These are phyloP conservation scores for Aspergillus nidulans DNA, from an alignment of 495 filamentous ascomycete genomes.

Conservation along the genomic window DNA sequence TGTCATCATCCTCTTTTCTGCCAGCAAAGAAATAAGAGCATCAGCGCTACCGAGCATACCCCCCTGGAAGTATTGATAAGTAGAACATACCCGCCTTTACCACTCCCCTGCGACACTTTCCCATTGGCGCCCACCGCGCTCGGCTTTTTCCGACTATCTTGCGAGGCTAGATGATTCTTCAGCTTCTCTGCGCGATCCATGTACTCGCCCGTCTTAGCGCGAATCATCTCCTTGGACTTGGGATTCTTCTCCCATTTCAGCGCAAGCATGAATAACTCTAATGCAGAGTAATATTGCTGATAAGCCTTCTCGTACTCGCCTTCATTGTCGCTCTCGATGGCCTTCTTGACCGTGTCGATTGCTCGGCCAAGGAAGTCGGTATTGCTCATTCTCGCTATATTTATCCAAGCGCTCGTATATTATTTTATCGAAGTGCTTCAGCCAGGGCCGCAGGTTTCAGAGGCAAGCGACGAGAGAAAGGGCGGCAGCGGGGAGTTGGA, in stretches of 20 bases:
- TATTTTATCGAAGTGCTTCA: not conserved
- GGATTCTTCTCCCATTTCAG: slow-evolving; percentile 98
- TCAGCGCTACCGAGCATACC: not conserved
- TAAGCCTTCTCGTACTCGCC: slow-evolving; percentile 96
- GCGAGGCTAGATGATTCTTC: slow-evolving; percentile 78
- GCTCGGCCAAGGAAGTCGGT: slow-evolving; percentile 95
- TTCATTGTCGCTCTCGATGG: slow-evolving; percentile 93
- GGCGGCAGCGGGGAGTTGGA: not conserved
- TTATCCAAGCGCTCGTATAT: not conserved
- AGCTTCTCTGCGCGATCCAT: slow-evolving; percentile 98
- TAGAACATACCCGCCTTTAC: slow-evolving; percentile 56
- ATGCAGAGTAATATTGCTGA: slow-evolving; percentile 85
- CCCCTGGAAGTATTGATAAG: not conserved
- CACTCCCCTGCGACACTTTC: slow-evolving; percentile 63
- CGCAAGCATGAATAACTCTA: slow-evolving; percentile 94
- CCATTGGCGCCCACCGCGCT: slow-evolving; percentile 78
- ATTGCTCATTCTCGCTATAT: slow-evolving; percentile 70
- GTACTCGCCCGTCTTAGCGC: slow-evolving; percentile 87
- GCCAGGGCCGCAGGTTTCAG: not conserved
- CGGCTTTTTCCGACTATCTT: slow-evolving; percentile 71
- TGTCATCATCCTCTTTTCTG: slow-evolving; percentile 56
- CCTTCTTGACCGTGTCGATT: slow-evolving; percentile 92
- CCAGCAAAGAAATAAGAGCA: slow-evolving; percentile 3
- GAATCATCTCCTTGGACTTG: slow-evolving; percentile 94
- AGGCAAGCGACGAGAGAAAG: not conserved